Conservation (phyloP, 768 basidiomycete genomes). For the Guyanaporus albipodus region DNA sequence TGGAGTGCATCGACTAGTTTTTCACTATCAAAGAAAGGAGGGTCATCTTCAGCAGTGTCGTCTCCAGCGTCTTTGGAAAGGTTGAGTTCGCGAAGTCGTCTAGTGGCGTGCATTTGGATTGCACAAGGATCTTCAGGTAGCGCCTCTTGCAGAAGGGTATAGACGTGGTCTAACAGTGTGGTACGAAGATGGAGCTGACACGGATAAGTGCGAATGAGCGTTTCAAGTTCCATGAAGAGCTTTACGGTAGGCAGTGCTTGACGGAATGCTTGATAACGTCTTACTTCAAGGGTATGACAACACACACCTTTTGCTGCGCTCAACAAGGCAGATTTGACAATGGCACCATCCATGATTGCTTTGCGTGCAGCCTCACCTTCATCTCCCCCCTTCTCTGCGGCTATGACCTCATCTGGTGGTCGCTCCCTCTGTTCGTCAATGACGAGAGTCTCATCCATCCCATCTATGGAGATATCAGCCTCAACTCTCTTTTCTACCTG, state of each 20-base stretch:
- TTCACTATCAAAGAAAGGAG: constrained; percentile 15
- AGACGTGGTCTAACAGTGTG: constrained; percentile 41
- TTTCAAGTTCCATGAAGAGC: constrained; percentile 41
- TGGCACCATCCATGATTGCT: constrained; percentile 73
- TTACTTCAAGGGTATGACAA: constrained; percentile 12
- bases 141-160: constrained; percentile 36
- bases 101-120: constrained; percentile 38
- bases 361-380: constrained; percentile 54
- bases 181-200: constrained; percentile 37
- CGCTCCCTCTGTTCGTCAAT: constrained; percentile 22
- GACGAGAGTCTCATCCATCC: constrained; percentile 9
- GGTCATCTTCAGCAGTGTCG: constrained; percentile 6
- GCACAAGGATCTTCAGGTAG: constrained; percentile 38
- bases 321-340: constrained; percentile 72
- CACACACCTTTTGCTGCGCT: constrained; percentile 68
- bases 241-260: constrained; percentile 39
- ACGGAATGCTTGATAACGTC: constrained; percentile 7
- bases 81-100: constrained; percentile 26
- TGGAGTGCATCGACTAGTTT: constrained; percentile 29
- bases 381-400: constrained; percentile 37
- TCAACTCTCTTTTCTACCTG: constrained; percentile 20
- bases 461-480: constrained; percentile 23
- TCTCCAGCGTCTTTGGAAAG: constrained; percentile 23
- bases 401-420: constrained; percentile 26
- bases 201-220: constrained; percentile 42